Percentiles rank a stretch among this genome's conserved stretches.
These are phyloP conservation scores for Podospora appendiculata DNA, from an alignment of 495 filamentous ascomycete species.

Conservation along the genomic window DNA sequence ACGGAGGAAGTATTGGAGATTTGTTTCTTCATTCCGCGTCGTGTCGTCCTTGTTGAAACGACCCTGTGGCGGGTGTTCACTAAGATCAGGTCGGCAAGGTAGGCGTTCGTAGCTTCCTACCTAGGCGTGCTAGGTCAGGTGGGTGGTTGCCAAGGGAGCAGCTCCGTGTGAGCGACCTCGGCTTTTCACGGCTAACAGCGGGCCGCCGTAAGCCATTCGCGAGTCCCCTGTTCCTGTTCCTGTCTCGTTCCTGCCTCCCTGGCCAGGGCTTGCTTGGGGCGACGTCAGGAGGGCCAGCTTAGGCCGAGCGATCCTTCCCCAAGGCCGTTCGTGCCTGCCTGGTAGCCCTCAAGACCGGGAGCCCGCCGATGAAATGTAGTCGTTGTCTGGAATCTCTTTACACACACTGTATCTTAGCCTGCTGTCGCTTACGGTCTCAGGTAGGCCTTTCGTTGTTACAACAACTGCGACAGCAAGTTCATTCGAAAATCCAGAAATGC, in stretches of 20 bases:
- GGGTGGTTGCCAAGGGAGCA: too few species aligned
- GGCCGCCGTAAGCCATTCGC: slow-evolving; percentile 12
- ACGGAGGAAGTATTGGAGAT: background rate
- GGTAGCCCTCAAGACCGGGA: too few species aligned
- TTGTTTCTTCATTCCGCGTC: too few species aligned
- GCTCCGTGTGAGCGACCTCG: slow-evolving; percentile 4
- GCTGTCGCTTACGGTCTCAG: background rate
- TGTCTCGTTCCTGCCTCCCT: too few species aligned
- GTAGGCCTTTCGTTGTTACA: background rate
- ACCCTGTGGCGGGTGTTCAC: too few species aligned
- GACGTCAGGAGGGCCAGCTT: background rate
- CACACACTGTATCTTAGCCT: background rate
- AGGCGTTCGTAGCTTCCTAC: too few species aligned
- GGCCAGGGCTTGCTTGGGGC: background rate
- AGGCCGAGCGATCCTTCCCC: background rate
- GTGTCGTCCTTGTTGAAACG: too few species aligned
- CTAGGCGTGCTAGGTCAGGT: too few species aligned
- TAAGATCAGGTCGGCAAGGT: too few species aligned
- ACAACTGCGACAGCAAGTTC: background rate
- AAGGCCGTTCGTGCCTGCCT: too few species aligned
- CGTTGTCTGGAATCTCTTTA: background rate
- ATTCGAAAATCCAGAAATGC: slow-evolving; percentile 16
- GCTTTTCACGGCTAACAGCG: slow-evolving; percentile 28
- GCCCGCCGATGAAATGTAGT: too few species aligned
- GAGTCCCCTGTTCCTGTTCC: too few species aligned